Conservation (phyloP, 148 eudicot genomes). For the Persicaria tinctoria region DNA sequence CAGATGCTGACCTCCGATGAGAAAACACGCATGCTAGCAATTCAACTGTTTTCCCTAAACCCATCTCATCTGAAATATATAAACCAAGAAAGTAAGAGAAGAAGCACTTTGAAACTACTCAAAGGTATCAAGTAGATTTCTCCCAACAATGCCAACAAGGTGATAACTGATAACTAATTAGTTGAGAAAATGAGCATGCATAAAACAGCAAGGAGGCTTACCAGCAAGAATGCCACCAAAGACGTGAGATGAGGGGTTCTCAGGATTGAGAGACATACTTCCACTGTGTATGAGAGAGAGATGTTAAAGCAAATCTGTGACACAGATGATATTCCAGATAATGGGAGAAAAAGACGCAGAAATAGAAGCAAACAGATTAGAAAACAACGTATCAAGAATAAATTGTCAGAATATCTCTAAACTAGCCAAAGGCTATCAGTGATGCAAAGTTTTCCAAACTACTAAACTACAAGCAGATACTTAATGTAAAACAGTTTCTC, state of each 20-base stretch:
- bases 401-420: neutral
- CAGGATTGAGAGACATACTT: constrained; percentile 56
- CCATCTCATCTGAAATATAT: constrained; percentile 81
- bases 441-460: neutral
- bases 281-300: constrained; percentile 40
- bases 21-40: constrained; percentile 84
- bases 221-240: constrained; percentile 98
- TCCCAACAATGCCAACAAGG: neutral
- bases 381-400: neutral
- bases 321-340: neutral
- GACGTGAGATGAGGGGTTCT: constrained; percentile 45
- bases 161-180: neutral
- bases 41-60: constrained; percentile 95
- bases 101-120: neutral
- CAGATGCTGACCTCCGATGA: constrained; percentile 57
- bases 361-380: neutral
- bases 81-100: neutral
- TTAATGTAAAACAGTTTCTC: neutral
- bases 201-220: constrained; percentile 32
- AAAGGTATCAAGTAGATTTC: neutral
- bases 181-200: constrained; percentile 3
- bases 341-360: neutral
- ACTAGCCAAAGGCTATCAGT: neutral
- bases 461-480: neutral
- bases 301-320: neutral